phyloP scores from a whole-genome alignment of 257 asterid genomes.

The Ligustrum vulgare region DNA sequence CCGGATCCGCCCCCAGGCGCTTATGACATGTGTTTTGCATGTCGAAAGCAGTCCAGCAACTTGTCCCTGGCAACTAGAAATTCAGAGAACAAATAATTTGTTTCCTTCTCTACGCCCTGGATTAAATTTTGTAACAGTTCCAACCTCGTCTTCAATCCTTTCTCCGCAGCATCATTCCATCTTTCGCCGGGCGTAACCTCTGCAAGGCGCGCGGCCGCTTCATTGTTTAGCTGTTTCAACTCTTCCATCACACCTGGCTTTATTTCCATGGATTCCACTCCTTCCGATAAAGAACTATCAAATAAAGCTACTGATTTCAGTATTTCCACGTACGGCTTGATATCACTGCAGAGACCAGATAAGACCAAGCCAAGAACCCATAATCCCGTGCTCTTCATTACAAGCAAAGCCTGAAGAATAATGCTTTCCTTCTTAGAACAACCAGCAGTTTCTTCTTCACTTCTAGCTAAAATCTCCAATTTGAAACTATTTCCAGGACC shows the following conservation, averaged over 20 bases:
- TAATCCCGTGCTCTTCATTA: slow-evolving; percentile 32
- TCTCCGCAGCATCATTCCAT: slow-evolving; percentile 18
- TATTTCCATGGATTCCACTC: slow-evolving; percentile 35
- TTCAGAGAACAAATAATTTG: slow-evolving; percentile 46
- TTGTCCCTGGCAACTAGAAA: slow-evolving; percentile 52
- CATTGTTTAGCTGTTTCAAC: slow-evolving; percentile 45
- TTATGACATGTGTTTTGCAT: slow-evolving; percentile 29
- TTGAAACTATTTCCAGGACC: slow-evolving; percentile 27
- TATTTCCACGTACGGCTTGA: slow-evolving; percentile 18
- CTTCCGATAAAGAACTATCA: slow-evolving; percentile 36
- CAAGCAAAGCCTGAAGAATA: slow-evolving; percentile 34
- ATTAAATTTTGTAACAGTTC: slow-evolving; percentile 39
- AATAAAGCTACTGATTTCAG: slow-evolving; percentile 29
- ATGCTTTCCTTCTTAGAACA: slow-evolving; percentile 39
- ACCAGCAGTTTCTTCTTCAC: slow-evolving; percentile 29
- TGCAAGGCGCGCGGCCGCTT: slow-evolving; percentile 21
- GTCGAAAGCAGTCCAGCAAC: slow-evolving; percentile 43
- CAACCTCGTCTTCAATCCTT: slow-evolving; percentile 36
- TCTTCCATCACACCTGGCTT: slow-evolving; percentile 36
- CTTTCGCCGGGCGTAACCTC: slow-evolving; percentile 1
- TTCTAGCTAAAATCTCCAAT: slow-evolving; percentile 19
- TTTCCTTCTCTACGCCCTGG: slow-evolving; percentile 38
- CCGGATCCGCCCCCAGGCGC: no score
- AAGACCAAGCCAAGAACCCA: slow-evolving; percentile 50
- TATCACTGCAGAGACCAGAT: slow-evolving; percentile 25